A percentile compares a stretch with the other conserved stretches of the same genome.
Evolutionary conservation across 2,329 filamentous ascomycete species (phyloP).

Genomic region (Pseudogymnoascus verrucosus): DNA sequence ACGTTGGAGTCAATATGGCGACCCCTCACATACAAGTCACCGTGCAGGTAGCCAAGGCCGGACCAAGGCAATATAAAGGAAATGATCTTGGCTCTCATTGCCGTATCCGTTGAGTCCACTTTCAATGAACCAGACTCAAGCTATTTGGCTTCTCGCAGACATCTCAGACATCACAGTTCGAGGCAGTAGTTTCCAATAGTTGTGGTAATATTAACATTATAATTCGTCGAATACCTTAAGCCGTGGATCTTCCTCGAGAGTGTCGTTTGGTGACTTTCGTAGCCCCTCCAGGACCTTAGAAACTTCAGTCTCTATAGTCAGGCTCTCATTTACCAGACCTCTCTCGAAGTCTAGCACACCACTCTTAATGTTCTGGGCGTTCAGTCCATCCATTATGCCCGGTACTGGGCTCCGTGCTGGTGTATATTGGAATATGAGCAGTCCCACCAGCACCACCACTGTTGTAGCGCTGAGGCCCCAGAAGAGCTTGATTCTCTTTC

Average conservation of each 20-base stretch:
- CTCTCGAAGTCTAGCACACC: slow-evolving; percentile 17
- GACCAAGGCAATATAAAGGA: not conserved
- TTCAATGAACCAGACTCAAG: not conserved
- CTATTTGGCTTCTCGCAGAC: not conserved
- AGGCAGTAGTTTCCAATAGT: not conserved
- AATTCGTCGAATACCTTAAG: slow-evolving; percentile 27
- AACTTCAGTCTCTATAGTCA: slow-evolving; percentile 43
- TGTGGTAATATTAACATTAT: slow-evolving; percentile 14
- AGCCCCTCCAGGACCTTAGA: slow-evolving; percentile 50
- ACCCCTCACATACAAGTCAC: not conserved
- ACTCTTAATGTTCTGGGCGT: slow-evolving; percentile 14
- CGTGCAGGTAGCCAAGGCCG: not conserved
- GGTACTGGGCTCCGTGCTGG: slow-evolving; percentile 13
- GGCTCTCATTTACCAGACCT: slow-evolving; percentile 1
- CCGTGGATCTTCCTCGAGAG: slow-evolving; percentile 22
- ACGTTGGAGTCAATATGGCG: not conserved
- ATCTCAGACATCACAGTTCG: not conserved
- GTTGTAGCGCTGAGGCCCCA: slow-evolving; percentile 51
- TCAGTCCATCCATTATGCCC: slow-evolving; percentile 13
- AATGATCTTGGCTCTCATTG: not conserved
- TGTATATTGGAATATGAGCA: slow-evolving; percentile 32
- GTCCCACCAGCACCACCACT: slow-evolving; percentile 36
- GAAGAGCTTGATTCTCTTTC: slow-evolving; percentile 51
- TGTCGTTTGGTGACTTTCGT: not conserved
- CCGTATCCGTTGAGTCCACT: not conserved